A percentile compares a stretch with the other conserved stretches of the same genome.
Evolutionary conservation across 163 green algal species (phyloP).

Genomic region (Chlamydomonas reinhardtii): DNA sequence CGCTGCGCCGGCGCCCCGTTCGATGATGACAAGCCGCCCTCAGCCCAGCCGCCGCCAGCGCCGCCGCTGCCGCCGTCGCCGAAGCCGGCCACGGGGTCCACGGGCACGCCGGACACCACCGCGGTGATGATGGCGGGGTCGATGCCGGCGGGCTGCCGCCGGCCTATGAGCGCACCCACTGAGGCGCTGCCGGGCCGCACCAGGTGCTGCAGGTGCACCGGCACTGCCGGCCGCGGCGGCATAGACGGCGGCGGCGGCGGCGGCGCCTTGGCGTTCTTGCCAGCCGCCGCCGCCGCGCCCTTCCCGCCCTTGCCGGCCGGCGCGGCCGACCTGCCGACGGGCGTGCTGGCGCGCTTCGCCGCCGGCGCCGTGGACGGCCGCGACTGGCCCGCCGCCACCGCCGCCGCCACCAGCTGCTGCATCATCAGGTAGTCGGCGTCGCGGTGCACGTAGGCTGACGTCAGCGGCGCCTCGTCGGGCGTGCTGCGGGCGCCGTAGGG

Average conservation of each 20-base stretch:
- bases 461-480: background rate
- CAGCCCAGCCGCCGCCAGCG: background rate
- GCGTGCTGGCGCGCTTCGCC: background rate
- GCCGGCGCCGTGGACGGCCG: constrained; percentile 6
- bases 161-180: constrained; percentile 26
- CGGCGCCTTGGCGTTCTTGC: constrained; percentile 3
- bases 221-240: constrained; percentile 18
- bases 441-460: constrained; percentile 21
- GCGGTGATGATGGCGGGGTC: constrained; percentile 24
- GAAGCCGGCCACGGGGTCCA: constrained; percentile 18
- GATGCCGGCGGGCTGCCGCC: constrained; percentile 24
- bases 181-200: constrained; percentile 23
- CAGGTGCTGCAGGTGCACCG: constrained; percentile 39
- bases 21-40: background rate
- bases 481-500: constrained; percentile 18
- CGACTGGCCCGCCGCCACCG: constrained; percentile 19
- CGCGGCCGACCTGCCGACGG: background rate
- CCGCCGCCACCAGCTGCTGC: constrained; percentile 33
- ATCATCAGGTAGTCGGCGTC: constrained; percentile 41
- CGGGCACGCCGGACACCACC: background rate
- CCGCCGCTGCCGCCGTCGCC: background rate
- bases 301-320: constrained; percentile 9
- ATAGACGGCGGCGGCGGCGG: background rate
- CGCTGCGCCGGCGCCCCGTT: background rate
- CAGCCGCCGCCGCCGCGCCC: background rate